Percentiles rank a stretch among this genome's conserved stretches.
Evolutionary conservation across 2,329 filamentous ascomycete species (phyloP).

Genomic region (Sclerotinia sclerotiorum): DNA sequence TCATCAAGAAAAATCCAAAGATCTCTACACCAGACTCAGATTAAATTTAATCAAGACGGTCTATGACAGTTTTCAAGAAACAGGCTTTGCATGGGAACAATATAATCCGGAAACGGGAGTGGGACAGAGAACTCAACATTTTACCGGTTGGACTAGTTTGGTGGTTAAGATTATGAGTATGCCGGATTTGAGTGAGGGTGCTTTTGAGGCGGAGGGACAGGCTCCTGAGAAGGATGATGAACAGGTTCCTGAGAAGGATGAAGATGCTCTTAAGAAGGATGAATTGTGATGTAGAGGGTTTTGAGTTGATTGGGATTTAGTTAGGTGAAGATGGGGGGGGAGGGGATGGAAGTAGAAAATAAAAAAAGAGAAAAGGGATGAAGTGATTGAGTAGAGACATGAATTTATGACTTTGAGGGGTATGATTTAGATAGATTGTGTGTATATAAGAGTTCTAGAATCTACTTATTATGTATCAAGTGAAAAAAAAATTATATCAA

Average conservation of each 20-base stretch:
- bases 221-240: neutral
- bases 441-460: too few species aligned
- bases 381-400: too few species aligned
- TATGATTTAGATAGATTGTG: too few species aligned
- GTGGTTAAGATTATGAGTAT: slow-evolving; percentile 97
- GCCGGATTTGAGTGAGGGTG: slow-evolving; percentile 57
- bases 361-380: too few species aligned
- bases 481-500: too few species aligned
- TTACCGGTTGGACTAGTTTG: slow-evolving; percentile 98
- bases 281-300: too few species aligned
- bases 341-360: too few species aligned
- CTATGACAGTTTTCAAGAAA: slow-evolving; percentile 82
- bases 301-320: too few species aligned
- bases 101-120: slow-evolving; percentile 91
- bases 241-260: too few species aligned
- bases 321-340: neutral
- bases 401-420: too few species aligned
- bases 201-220: slow-evolving; percentile 23
- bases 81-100: slow-evolving; percentile 98
- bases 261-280: too few species aligned
- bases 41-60: slow-evolving; percentile 87
- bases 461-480: too few species aligned
- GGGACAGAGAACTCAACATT: slow-evolving; percentile 96
- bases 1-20: slow-evolving; percentile 64
- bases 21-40: slow-evolving; percentile 74